Percentiles rank a stretch among this genome's conserved stretches.
These are phyloP conservation scores for Leccinum sublutescens DNA, from an alignment of 768 basidiomycete genomes.

Conservation along the genomic window DNA sequence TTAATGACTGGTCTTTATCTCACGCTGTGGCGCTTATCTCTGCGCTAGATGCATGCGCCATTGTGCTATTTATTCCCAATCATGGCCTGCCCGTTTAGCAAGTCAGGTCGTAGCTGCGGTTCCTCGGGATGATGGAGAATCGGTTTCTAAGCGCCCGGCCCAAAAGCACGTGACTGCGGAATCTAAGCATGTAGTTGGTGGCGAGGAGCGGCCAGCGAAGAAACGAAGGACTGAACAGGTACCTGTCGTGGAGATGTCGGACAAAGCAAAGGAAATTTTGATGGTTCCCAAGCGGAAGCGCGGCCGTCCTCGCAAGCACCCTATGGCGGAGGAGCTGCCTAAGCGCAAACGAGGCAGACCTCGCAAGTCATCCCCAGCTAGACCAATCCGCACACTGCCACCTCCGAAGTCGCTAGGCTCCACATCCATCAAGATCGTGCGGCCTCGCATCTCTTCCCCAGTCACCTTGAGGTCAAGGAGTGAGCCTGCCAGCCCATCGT, in stretches of 20 bases:
- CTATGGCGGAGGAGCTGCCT: constrained; percentile 29
- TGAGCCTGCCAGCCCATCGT: constrained; percentile 26
- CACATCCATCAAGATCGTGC: constrained; percentile 13
- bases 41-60: constrained; percentile 71
- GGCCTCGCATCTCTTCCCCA: constrained; percentile 18
- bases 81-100: constrained; percentile 68
- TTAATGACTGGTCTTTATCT: constrained; percentile 11
- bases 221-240: constrained; percentile 45
- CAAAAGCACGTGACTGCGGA: constrained; percentile 52
- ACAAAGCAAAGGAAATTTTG: constrained; percentile 34
- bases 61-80: constrained; percentile 67
- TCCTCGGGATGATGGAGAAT: constrained; percentile 44
- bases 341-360: constrained; percentile 38
- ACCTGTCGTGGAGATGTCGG: constrained; percentile 31
- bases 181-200: constrained; percentile 50
- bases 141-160: constrained; percentile 45
- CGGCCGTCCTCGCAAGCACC: constrained; percentile 36
- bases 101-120: constrained; percentile 44
- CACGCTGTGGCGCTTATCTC: constrained; percentile 13
- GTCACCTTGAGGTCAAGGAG: constrained; percentile 21
- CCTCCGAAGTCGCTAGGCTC: constrained; percentile 8
- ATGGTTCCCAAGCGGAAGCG: constrained; percentile 33
- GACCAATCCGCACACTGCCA: constrained; percentile 10
- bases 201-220: constrained; percentile 45
- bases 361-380: constrained; percentile 28